Base-by-base conservation (phyloP, 2,329 filamentous ascomycete species). In the Beauveria rudraprayagi region DNA sequence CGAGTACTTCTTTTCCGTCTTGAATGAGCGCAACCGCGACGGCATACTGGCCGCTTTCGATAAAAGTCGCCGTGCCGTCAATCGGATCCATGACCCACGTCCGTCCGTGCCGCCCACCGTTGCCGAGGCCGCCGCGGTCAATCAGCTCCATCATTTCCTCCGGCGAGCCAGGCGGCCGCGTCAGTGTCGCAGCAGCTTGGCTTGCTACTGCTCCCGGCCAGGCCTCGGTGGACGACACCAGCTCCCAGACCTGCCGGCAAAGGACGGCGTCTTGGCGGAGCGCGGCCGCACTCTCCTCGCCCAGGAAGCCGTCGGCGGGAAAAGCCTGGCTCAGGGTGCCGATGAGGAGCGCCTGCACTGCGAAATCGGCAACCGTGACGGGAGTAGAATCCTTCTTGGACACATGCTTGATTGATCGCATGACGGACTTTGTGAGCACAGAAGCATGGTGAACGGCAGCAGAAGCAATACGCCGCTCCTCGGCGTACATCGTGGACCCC, bases 321-420 rank as follows among this genome's bases (percentile, higher is more conserved):
- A 80, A 83, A 46, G 70, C 72, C 44, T 73, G 68, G 65, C 80
- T 80, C 46, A 83, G 70, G 14, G 79, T 77, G 50, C 72, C 73
- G 61, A 83, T 82, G 61, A 84, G 76, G 14, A 83, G 70, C 11
- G 80, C 80, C 67, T 84, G 81, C 3, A 78, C 77, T 41, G 78
- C 80, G 66, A 83, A 83, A 65, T 83, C 81, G 55, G 80, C 81
- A 43, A 83, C 77, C 1, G 81, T 83, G 47, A 84, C 81, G 8
- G 81, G 81, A 0, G 75, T 78, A 61, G 73, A 70, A 67, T 84
- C 81, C 63, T 72, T 73, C 66, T 84, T 83, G 63, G 77, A 76
- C 52, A 81, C 70, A n/a, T 74, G 74, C 56, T 74, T 75, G 75
- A 30, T 83, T 72, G 47, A 58, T 28, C 24, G 26, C 56, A 58